Base-by-base conservation (phyloP, 1,284 basidiomycete species). In the Paramarasmius palmivorus region DNA sequence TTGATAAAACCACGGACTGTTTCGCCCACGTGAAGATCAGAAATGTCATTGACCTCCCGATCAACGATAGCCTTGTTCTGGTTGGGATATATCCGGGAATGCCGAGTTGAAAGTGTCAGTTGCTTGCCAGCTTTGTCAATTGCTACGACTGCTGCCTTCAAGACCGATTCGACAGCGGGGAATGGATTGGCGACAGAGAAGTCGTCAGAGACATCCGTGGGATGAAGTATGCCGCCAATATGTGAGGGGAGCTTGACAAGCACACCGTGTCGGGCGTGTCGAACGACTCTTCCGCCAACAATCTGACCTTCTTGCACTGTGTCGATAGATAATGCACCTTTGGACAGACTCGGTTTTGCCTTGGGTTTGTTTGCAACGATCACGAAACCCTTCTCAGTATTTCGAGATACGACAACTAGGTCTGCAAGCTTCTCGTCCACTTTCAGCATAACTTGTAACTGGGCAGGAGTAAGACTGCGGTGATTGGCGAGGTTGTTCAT, bases 351-450 rank as follows among this genome's bases (percentile, higher is more conserved):
- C 19, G 69, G 66, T 60, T 80, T 83, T 23, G 71, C 66, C 65
- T 82, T 83, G 3, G 84, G 84, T 59, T 80, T 82, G 57, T 85
- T 88, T 56, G 88, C 88, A 44, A 96, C 90, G 57, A 98, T 89
- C 54, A 98, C 88, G 53, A 98, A 79, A 12, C 88, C 86, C 62
- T 93, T 94, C 61, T 92, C 93, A 1, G 84, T 76, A 67, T 94
- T 95, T 63, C 93, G 90, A n/a, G 92, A 90, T 22, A 95, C 90
- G 17, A 99, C 91, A 3, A 92, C 83, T 4, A 99, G 77, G 46
- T 91, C 87, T 12, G 86, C 76, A 20, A 99, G 70, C 58, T 78
- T 78, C 50, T 94, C 89, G 15, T 92, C 92, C 36, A 77, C 73
- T 62, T 88, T 84, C 46, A 98, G 73, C 3, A 76, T 70, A 1